Evolutionary conservation across 2,329 filamentous ascomycete species (phyloP).

Genomic region (Beauveria brongniartii): DNA sequence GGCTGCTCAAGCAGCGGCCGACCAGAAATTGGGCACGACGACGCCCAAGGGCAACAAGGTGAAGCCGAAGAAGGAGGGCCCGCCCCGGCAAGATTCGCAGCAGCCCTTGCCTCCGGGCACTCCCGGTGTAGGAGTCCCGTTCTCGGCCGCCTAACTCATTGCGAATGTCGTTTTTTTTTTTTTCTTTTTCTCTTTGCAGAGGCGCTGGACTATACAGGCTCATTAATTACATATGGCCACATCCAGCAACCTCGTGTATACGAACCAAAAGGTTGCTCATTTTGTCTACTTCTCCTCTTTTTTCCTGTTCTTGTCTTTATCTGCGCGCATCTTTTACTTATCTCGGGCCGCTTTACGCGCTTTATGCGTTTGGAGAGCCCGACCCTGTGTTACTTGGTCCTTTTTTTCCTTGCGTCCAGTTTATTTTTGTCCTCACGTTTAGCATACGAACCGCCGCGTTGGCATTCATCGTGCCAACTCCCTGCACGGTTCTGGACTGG

Average conservation of each 20-base stretch:
- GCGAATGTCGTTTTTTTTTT: not conserved
- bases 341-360: not conserved
- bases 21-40: conserved; percentile 27
- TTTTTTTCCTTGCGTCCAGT: not conserved
- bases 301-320: not conserved
- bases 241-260: conserved; percentile 2
- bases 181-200: not conserved
- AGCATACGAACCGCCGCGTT: conserved; percentile 12
- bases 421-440: conserved; percentile 2
- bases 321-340: not conserved
- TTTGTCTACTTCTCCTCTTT: not conserved
- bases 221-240: not conserved
- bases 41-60: conserved; percentile 29
- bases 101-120: conserved; percentile 6
- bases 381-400: not conserved
- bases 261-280: not conserved
- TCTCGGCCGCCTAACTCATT: not conserved
- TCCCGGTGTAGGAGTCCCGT: conserved; percentile 1
- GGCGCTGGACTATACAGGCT: not conserved
- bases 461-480: not conserved
- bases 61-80: conserved; percentile 27
- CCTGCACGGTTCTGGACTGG: conserved; percentile 6
- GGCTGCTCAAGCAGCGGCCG: conserved; percentile 35
- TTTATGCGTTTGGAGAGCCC: not conserved
- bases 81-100: conserved; percentile 17